phyloP scores from a whole-genome alignment of 2,329 filamentous ascomycete species.

The Escovopsis sp. region DNA sequence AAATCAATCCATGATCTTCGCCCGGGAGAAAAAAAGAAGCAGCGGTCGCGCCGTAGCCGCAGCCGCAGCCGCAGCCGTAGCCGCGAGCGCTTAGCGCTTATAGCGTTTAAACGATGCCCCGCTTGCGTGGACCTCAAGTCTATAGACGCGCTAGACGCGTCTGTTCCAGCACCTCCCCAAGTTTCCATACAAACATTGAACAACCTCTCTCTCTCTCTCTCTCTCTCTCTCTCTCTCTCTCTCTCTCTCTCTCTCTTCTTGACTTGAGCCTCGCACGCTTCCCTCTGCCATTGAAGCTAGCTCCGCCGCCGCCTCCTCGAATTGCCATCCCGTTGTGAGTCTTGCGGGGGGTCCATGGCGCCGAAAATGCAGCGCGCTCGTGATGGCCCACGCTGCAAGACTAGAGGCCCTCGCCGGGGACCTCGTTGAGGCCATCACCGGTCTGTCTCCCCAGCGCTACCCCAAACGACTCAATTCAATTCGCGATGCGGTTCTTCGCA shows the following conservation, averaged over 20 bases:
- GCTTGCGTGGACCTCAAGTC: no score
- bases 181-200: no score
- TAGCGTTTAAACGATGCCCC: background rate
- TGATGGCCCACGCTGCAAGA: constrained; percentile 58
- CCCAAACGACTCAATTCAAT: constrained; percentile 26
- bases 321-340: background rate
- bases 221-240: no score
- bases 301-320: no score
- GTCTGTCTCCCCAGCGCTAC: constrained; percentile 21
- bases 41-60: background rate
- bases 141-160: constrained; percentile 1
- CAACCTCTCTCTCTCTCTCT: no score
- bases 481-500: constrained; percentile 35
- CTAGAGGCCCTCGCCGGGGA: constrained; percentile 53
- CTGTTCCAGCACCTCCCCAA: background rate
- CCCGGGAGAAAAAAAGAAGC: no score
- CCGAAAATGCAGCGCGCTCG: constrained; percentile 3
- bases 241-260: no score
- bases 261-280: background rate
- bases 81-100: background rate
- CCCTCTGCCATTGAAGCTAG: no score
- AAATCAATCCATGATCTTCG: no score
- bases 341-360: background rate
- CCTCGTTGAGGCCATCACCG: constrained; percentile 50
- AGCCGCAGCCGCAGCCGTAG: no score